phyloP scores from a whole-genome alignment of 208 protist species.

The Crithidia bombi region DNA sequence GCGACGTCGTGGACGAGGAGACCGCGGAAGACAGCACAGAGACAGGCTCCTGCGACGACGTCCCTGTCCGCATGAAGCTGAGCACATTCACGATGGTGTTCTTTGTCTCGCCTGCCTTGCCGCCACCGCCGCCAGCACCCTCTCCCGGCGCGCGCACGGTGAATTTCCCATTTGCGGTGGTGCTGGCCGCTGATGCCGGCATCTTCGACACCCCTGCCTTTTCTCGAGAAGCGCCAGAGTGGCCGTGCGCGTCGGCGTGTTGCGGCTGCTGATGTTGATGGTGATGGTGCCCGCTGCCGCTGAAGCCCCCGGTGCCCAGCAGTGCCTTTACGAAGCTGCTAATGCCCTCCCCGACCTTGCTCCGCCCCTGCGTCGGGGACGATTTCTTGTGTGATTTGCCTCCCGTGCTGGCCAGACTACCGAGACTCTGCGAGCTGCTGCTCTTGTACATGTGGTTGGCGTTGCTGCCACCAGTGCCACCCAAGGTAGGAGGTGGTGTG shows the following conservation, averaged over 20 bases:
- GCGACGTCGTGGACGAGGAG: constrained; percentile 24
- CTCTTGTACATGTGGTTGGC: constrained; percentile 5
- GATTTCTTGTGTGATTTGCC: constrained; percentile 17
- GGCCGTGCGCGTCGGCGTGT: constrained; percentile 6
- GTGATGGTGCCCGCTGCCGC: constrained; percentile 11
- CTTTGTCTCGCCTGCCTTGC: neutral
- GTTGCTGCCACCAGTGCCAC: neutral
- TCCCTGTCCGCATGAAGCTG: neutral
- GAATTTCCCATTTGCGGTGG: constrained; percentile 11
- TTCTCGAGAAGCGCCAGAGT: neutral
- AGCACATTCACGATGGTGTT: neutral
- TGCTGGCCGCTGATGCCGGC: neutral
- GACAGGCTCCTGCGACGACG: constrained; percentile 4
- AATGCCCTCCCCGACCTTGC: constrained; percentile 32
- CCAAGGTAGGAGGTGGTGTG: neutral
- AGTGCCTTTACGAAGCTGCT: constrained; percentile 40
- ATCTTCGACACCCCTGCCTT: neutral
- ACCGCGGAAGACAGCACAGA: constrained; percentile 11
- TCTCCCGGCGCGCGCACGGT: neutral
- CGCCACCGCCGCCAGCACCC: neutral
- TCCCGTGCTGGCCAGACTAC: constrained; percentile 11
- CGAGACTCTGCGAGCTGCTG: constrained; percentile 30
- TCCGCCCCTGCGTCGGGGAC: constrained; percentile 17
- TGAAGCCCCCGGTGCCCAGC: constrained; percentile 17
- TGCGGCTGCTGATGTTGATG: constrained; percentile 2